A percentile compares a stretch with the other conserved stretches of the same genome.
Evolutionary conservation across 2,329 filamentous ascomycete genomes (phyloP).

Genomic region (Talaromyces sp.): DNA sequence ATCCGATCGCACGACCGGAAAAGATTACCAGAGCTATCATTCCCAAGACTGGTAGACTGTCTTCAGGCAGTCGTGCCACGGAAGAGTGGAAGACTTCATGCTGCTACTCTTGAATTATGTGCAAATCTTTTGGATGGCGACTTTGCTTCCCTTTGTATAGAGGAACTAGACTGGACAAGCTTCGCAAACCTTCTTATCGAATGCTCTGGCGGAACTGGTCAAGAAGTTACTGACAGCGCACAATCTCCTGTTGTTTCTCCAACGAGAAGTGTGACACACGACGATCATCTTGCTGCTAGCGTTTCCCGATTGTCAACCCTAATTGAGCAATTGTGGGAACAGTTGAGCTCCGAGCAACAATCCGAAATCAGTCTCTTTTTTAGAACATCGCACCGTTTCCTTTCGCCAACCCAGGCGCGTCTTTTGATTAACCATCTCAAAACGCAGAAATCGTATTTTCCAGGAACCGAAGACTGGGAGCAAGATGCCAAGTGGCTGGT

Average conservation of each 20-base stretch:
- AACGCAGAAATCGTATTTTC: conserved; percentile 36
- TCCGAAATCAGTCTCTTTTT: conserved; percentile 38
- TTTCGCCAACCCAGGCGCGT: conserved; percentile 41
- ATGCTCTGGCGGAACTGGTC: conserved; percentile 37
- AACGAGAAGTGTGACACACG: conserved; percentile 30
- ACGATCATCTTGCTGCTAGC: conserved; percentile 41
- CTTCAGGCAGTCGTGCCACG: conserved; percentile 35
- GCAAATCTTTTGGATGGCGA: conserved; percentile 42
- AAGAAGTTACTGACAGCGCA: conserved; percentile 24
- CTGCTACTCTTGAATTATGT: conserved; percentile 43
- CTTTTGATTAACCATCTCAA: conserved; percentile 38
- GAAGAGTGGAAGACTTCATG: conserved; percentile 40
- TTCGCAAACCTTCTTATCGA: conserved; percentile 36
- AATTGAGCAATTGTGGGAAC: conserved; percentile 40
- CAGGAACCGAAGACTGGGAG: conserved; percentile 36
- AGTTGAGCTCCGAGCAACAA: conserved; percentile 36
- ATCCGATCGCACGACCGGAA: conserved; percentile 41
- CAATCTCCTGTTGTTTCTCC: conserved; percentile 22
- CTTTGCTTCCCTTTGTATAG: conserved; percentile 32
- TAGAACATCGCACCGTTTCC: conserved; percentile 36
- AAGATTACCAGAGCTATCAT: conserved; percentile 40
- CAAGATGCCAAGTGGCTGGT: conserved; percentile 36
- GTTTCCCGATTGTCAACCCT: conserved; percentile 38
- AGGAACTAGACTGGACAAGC: conserved; percentile 33
- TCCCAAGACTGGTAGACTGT: conserved; percentile 38